Conservation (phyloP, 148 eudicot species). For the Rhododendron mucronatum region DNA sequence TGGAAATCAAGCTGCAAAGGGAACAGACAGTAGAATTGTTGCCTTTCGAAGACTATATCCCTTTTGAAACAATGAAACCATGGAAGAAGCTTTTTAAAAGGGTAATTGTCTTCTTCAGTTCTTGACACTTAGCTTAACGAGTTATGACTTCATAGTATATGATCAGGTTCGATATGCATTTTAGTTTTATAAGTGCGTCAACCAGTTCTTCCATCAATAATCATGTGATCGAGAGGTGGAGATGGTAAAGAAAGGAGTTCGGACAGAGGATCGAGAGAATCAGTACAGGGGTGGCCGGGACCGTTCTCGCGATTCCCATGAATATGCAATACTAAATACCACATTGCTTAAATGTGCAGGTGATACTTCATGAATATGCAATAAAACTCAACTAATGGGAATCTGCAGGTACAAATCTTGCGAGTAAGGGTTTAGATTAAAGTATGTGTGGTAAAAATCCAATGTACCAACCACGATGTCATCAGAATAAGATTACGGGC, state of each 20-base stretch:
- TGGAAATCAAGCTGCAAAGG: no score
- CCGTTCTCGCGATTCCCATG: neutral
- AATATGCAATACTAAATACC: neutral
- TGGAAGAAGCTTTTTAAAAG: neutral
- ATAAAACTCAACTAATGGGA: no score
- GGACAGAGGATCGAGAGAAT: neutral
- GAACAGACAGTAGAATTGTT: no score
- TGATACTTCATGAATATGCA: no score
- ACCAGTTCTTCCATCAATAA: neutral
- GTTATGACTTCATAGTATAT: neutral
- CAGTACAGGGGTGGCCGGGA: neutral
- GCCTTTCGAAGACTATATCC: no score
- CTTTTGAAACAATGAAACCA: neutral
- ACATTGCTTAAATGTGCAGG: no score
- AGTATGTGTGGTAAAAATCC: no score
- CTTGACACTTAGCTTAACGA: neutral
- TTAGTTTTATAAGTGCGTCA: neutral
- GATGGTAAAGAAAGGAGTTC: neutral
- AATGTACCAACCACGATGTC: no score
- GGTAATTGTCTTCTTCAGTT: neutral
- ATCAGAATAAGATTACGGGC: no score
- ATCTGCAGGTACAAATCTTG: no score
- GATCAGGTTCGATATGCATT: neutral
- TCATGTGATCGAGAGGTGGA: neutral
- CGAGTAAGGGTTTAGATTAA: no score